Conservation (phyloP, 768 basidiomycete genomes). For the Cubamyces sp. region DNA sequence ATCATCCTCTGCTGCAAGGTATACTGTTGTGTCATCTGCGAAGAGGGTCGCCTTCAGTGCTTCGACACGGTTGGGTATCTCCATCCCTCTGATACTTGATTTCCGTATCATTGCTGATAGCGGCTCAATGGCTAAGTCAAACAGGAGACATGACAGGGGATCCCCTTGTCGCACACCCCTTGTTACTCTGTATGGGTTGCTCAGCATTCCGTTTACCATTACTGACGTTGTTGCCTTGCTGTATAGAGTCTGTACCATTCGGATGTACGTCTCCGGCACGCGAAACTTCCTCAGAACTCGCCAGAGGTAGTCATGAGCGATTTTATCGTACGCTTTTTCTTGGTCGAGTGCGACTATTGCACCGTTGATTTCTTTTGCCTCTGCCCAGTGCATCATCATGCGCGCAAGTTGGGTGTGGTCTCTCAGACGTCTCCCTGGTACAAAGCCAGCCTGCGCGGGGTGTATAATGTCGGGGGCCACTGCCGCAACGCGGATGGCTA, state of each 20-base stretch:
- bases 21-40: slow-evolving; percentile 34
- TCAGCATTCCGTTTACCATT: slow-evolving; percentile 39
- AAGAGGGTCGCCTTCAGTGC: slow-evolving; percentile 32
- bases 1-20: slow-evolving; percentile 36
- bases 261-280: slow-evolving; percentile 22
- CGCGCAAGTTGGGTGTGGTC: slow-evolving; percentile 39
- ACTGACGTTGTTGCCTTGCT: slow-evolving; percentile 33
- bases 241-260: slow-evolving; percentile 37
- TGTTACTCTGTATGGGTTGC: slow-evolving; percentile 30
- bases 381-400: slow-evolving; percentile 24
- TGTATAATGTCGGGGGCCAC: slow-evolving; percentile 34
- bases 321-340: slow-evolving; percentile 31
- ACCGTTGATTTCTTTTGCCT: slow-evolving; percentile 16
- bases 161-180: slow-evolving; percentile 44
- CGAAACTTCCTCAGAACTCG: slow-evolving; percentile 10
- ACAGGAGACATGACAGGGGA: slow-evolving; percentile 39
- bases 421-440: slow-evolving; percentile 35
- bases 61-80: slow-evolving; percentile 17
- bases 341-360: slow-evolving; percentile 25
- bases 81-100: slow-evolving; percentile 26
- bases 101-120: slow-evolving; percentile 30
- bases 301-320: slow-evolving; percentile 27
- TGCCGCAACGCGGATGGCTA: slow-evolving; percentile 26
- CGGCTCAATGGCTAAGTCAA: slow-evolving; percentile 38
- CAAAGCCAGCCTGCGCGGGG: slow-evolving; percentile 44